A percentile compares a stretch with the other conserved stretches of the same genome.
These are phyloP conservation scores for Cucurbita argyrosperma DNA, from an alignment of 306 rosid genomes.

Conservation along the genomic window DNA sequence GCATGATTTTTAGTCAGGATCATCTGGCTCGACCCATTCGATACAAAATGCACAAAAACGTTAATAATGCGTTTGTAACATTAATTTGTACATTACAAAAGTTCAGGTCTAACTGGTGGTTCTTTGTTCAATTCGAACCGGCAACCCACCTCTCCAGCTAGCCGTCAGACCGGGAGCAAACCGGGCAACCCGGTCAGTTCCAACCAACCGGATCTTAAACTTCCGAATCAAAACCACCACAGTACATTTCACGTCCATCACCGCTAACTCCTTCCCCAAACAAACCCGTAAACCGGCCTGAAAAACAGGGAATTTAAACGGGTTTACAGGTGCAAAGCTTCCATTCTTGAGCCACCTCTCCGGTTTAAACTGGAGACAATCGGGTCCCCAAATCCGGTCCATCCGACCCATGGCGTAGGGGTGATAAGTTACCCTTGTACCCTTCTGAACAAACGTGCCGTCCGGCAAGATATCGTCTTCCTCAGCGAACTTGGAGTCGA, in stretches of 20 bases:
- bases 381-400: constrained; percentile 69
- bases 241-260: constrained; percentile 45
- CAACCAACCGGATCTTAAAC: constrained; percentile 30
- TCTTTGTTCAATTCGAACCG: constrained; percentile 37
- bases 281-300: constrained; percentile 77
- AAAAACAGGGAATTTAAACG: constrained; percentile 66
- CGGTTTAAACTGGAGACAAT: constrained; percentile 49
- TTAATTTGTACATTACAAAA: neutral
- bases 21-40: neutral
- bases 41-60: neutral
- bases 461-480: constrained; percentile 80
- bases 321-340: constrained; percentile 24
- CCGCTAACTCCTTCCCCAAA: constrained; percentile 74
- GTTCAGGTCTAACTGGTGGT: neutral
- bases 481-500: constrained; percentile 57
- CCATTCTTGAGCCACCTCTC: constrained; percentile 58
- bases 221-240: constrained; percentile 19
- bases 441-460: constrained; percentile 50
- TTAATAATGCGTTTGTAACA: neutral
- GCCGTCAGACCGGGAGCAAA: constrained; percentile 70
- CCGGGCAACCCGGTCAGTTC: constrained; percentile 15
- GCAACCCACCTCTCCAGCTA: constrained; percentile 48
- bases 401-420: constrained; percentile 96
- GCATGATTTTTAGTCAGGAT: neutral
- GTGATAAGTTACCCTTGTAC: constrained; percentile 71